Base-by-base conservation (phyloP, 1,284 basidiomycete genomes). In the Gymnopus androsaceus region DNA sequence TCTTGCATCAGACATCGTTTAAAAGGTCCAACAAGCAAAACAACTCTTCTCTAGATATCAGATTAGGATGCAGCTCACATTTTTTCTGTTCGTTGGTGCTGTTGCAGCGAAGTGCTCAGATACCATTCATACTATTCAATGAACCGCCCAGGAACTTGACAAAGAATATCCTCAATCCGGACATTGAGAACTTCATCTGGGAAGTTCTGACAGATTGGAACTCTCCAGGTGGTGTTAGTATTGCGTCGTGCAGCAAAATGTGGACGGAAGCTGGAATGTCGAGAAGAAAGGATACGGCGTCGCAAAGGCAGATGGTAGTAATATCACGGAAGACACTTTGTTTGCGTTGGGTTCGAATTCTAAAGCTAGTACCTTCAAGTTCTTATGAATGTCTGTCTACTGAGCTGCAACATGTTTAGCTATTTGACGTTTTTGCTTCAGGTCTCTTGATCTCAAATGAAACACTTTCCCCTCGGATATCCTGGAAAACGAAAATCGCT, bases 361-460 rank as follows among this genome's bases (percentile, higher is more conserved):
- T n/a, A 50, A 60, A 40, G 47, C 55, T n/a, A 28, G 1, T 2
- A 27, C 17, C n/a, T 19, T 40, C 19, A 27, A n/a, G n/a, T n/a
- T 4, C 28, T 30, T 11, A 28, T 7, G 15, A 5, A 23, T 15
- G 21, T n/a, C 12, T 23, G 11, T 25, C 54, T 9, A 45, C 33
- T n/a, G n/a, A n/a, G n/a, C n/a, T n/a, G n/a, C n/a, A n/a, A 19
- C 19, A 4, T 8, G 7, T 33, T 40, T 44, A 69, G 65, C 58
- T 68, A 6, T 68, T 68, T 48, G 60, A 55, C 47, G 57, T 57
- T 1, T 25, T 67, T 9, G 63, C 67, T 8, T 63, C 64, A 2
- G 66, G 67, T 15, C 60, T 69, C 23, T 50, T 68, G n/a, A 59
- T 67, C n/a, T 48, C 66, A 5, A 67, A 68, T 23, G 58, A 64